Percentiles rank a stretch among this genome's conserved stretches.
phyloP scores from a whole-genome alignment of 129 eudicot species.

The Pittosporum tobira region DNA sequence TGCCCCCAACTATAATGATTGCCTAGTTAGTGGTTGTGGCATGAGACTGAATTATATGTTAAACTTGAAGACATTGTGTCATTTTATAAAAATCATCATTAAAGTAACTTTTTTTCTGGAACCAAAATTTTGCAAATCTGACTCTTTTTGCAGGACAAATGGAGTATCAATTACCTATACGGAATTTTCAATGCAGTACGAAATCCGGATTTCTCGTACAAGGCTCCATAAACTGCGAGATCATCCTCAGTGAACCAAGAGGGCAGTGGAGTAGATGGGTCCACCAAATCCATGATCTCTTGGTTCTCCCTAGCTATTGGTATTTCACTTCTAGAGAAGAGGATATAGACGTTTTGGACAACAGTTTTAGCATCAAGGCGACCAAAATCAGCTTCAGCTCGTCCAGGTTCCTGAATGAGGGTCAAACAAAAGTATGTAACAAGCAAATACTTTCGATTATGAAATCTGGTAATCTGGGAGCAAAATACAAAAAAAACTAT shows the following conservation, averaged over 20 bases:
- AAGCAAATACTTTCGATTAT: too few species aligned
- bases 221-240: slow-evolving; percentile 6
- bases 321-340: slow-evolving; percentile 12
- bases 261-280: slow-evolving; percentile 10
- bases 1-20: too few species aligned
- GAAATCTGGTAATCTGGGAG: too few species aligned
- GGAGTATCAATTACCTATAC: background rate
- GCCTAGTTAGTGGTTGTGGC: too few species aligned
- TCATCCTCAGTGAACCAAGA: slow-evolving; percentile 11
- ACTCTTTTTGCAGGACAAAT: too few species aligned
- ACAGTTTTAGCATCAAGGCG: slow-evolving; percentile 3
- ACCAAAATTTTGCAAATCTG: too few species aligned
- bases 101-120: too few species aligned
- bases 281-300: slow-evolving; percentile 10
- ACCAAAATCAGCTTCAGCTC: slow-evolving; percentile 15
- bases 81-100: too few species aligned
- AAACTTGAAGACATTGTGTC: too few species aligned
- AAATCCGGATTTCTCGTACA: slow-evolving; percentile 6
- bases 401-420: slow-evolving; percentile 5
- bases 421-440: too few species aligned
- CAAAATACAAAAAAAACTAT: too few species aligned
- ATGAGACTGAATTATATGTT: too few species aligned
- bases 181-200: slow-evolving; percentile 7
- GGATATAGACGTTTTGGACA: background rate
- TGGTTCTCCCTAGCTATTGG: slow-evolving; percentile 13